Percentiles rank a stretch among this genome's conserved stretches.
Evolutionary conservation across 2,329 filamentous ascomycete genomes (phyloP).

Genomic region (Clonostachys solani): DNA sequence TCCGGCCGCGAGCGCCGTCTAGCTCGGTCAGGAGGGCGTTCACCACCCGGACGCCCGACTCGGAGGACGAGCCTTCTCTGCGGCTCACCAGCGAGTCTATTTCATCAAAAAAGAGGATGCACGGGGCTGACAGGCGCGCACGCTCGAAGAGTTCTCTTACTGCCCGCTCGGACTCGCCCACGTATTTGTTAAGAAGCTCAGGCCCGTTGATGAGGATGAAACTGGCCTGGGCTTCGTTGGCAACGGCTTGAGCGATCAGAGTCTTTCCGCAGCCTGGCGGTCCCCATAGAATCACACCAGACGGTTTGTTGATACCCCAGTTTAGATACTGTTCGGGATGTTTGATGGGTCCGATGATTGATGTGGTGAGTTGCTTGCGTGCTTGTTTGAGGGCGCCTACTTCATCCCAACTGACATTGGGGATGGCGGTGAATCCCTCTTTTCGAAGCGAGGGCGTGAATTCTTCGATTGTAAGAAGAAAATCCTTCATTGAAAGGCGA

Average conservation of each 20-base stretch:
- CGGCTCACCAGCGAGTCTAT: constrained; percentile 87
- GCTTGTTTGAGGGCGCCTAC: constrained; percentile 82
- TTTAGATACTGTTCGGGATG: constrained; percentile 71
- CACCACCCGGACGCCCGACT: constrained; percentile 84
- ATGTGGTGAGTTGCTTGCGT: constrained; percentile 75
- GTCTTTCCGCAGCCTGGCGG: constrained; percentile 97
- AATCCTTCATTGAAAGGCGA: constrained; percentile 42
- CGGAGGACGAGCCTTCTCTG: constrained; percentile 72
- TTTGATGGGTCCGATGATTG: constrained; percentile 87
- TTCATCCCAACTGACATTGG: constrained; percentile 87
- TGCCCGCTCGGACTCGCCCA: constrained; percentile 91
- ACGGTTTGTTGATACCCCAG: constrained; percentile 75
- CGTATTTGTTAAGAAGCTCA: constrained; percentile 95
- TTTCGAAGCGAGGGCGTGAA: constrained; percentile 63
- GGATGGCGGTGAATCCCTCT: constrained; percentile 93
- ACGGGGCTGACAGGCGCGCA: constrained; percentile 81
- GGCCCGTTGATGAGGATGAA: constrained; percentile 98
- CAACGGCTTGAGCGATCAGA: constrained; percentile 90
- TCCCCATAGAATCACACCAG: constrained; percentile 91
- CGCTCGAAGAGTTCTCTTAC: constrained; percentile 89
- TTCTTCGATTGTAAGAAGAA: constrained; percentile 68
- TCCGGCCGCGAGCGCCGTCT: constrained; percentile 75
- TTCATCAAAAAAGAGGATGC: constrained; percentile 97
- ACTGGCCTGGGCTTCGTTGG: constrained; percentile 91
- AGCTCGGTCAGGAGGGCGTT: constrained; percentile 94